phyloP scores from a whole-genome alignment of 192 early-diverging fungal genomes.

The Bifiguratus adelaidae region DNA sequence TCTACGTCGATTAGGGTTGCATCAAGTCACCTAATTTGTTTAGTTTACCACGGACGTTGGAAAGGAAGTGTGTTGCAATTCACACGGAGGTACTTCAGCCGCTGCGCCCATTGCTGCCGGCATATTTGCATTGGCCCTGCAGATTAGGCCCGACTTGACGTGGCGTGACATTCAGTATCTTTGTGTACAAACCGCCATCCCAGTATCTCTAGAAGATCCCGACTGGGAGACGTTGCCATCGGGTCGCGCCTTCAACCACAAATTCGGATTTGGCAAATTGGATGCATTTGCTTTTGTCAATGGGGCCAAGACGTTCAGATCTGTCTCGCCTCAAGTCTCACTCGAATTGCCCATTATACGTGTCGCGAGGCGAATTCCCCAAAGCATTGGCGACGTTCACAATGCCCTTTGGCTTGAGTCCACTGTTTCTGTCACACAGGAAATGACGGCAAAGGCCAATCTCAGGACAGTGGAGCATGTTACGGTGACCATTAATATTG shows the following conservation, averaged over 20 bases:
- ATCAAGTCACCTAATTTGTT: not conserved
- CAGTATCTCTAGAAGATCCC: constrained; percentile 49
- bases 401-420: constrained; percentile 27
- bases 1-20: not conserved
- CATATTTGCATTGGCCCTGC: constrained; percentile 72
- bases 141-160: constrained; percentile 67
- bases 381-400: constrained; percentile 13
- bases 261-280: constrained; percentile 85
- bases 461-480: constrained; percentile 71
- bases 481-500: constrained; percentile 70
- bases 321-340: constrained; percentile 51
- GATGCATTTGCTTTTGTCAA: constrained; percentile 73
- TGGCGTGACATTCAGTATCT: constrained; percentile 90
- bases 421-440: constrained; percentile 29
- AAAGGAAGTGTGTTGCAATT: constrained; percentile 49
- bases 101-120: constrained; percentile 86
- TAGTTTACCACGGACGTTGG: constrained; percentile 71
- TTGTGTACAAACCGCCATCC: constrained; percentile 60
- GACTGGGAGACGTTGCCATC: constrained; percentile 61
- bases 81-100: constrained; percentile 85
- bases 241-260: constrained; percentile 74
- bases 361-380: constrained; percentile 47
- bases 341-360: constrained; percentile 26
- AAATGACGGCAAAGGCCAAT: constrained; percentile 35
- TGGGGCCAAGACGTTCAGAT: constrained; percentile 48